Base-by-base conservation (phyloP, 2,329 filamentous ascomycete genomes). In the Lachnellula arida region DNA sequence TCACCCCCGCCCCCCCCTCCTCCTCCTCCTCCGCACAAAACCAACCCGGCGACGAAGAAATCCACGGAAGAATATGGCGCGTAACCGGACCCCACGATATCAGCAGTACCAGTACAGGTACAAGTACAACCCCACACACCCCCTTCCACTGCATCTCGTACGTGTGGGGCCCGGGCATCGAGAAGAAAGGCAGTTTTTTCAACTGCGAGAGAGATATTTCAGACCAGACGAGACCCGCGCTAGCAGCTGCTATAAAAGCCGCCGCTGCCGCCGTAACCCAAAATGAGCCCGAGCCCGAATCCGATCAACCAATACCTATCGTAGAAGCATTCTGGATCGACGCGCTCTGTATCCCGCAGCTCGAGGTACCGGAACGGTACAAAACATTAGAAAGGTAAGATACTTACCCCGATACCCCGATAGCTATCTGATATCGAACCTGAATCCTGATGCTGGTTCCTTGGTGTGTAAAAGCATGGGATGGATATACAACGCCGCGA, bases 251-350 rank as follows among this genome's bases (percentile, higher is more conserved):
- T 1, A 58, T 61, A n/a, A 56, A 50, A 42, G 60, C 60, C 4
- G 53, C 51, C 5, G 51, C 54, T 4, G 37, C 34, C 5, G 42
- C 57, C 8, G 22, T 42, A 25, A 22, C 34, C 12, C 25, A 28
- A 28, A 8, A 28, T 28, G 40, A 56, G 11, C 17, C 37, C 4
- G 42, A 44, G 40, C n/a, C n/a, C n/a, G n/a, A n/a, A n/a, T n/a
- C n/a, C n/a, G n/a, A n/a, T n/a, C n/a, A n/a, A n/a, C n/a, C n/a
- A n/a, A 44, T 23, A 3, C 47, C 51, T 9, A 50, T 46, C 4
- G 42, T 54, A 9, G 57, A 61, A 17, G 58, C 53, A 4, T 61
- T 60, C 37, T 61, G 60, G 58, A 61, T 62, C 12, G 60, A 61
- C 51, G 60, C 58, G 6, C 44, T 62, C 7, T 62, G 60, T 44